Evolutionary conservation across 202 grass and related monocot genomes (phyloP).

Genomic region (Panicum virgatum): DNA sequence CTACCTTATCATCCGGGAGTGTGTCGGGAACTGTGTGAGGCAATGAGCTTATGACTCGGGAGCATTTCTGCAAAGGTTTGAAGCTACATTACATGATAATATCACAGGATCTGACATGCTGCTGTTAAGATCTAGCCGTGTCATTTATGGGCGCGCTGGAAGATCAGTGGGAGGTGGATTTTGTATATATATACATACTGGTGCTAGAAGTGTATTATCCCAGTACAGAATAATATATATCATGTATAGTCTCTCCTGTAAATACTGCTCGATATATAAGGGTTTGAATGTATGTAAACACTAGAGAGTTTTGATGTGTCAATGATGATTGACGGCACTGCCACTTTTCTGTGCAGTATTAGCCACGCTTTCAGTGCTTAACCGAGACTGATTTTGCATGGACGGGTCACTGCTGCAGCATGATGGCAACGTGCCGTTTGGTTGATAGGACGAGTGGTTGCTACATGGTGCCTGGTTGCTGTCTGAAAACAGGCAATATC

Average conservation of each 20-base stretch:
- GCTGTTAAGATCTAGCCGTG: background rate
- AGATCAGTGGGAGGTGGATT: background rate
- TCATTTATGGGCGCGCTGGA: constrained; percentile 12
- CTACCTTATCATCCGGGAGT: background rate
- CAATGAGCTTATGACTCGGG: background rate
- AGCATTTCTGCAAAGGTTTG: background rate
- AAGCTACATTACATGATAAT: background rate
- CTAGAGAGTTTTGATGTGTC: too few relatives aligned
- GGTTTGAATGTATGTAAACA: background rate
- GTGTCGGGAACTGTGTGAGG: background rate
- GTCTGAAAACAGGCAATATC: constrained; percentile 28
- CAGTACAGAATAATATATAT: constrained; percentile 24
- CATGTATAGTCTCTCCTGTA: constrained; percentile 30
- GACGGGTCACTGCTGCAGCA: background rate
- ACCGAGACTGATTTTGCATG: constrained; percentile 10
- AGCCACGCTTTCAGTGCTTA: background rate
- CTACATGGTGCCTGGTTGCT: constrained; percentile 36
- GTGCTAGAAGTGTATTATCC: background rate
- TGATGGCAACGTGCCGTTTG: constrained; percentile 9
- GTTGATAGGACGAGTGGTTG: constrained; percentile 34
- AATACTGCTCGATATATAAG: constrained; percentile 19
- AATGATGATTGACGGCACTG: background rate
- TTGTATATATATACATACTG: background rate
- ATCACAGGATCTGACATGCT: background rate
- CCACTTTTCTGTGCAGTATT: too few relatives aligned